These are phyloP conservation scores for Suhomyces canberraensis DNA, from an alignment of 805 yeast species.

Conservation along the genomic window DNA sequence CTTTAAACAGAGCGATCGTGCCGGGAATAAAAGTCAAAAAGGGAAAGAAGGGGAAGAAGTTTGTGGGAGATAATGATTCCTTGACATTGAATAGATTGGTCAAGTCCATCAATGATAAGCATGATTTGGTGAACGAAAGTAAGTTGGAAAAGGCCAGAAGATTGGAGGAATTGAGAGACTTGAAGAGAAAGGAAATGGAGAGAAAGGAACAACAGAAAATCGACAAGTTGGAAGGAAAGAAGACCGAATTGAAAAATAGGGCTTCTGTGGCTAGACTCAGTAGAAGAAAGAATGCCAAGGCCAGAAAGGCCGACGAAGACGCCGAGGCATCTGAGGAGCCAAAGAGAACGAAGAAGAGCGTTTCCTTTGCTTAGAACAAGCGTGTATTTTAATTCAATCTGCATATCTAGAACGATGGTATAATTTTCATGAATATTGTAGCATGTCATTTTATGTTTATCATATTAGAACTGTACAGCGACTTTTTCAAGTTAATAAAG, in stretches of 20 bases:
- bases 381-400: too few species aligned
- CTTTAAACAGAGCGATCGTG: slow-evolving; percentile 73
- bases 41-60: slow-evolving; percentile 87
- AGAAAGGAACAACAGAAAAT: slow-evolving; percentile 70
- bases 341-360: slow-evolving; percentile 26
- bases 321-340: slow-evolving; percentile 10
- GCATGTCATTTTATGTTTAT: too few species aligned
- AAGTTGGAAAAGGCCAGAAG: slow-evolving; percentile 87
- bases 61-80: slow-evolving; percentile 67
- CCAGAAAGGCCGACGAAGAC: slow-evolving; percentile 24
- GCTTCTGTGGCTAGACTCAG: slow-evolving; percentile 65
- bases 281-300: slow-evolving; percentile 59
- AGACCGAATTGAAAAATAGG: slow-evolving; percentile 69
- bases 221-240: slow-evolving; percentile 69
- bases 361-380: slow-evolving; percentile 36
- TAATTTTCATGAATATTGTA: too few species aligned
- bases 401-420: too few species aligned
- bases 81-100: slow-evolving; percentile 65
- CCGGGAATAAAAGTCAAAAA: slow-evolving; percentile 76
- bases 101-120: slow-evolving; percentile 75
- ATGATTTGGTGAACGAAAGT: slow-evolving; percentile 77
- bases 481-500: too few species aligned
- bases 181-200: slow-evolving; percentile 84
- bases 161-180: slow-evolving; percentile 84
- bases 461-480: too few species aligned